Base-by-base conservation (phyloP, 163 green algal species). In the Prototheca stagnorum region DNA sequence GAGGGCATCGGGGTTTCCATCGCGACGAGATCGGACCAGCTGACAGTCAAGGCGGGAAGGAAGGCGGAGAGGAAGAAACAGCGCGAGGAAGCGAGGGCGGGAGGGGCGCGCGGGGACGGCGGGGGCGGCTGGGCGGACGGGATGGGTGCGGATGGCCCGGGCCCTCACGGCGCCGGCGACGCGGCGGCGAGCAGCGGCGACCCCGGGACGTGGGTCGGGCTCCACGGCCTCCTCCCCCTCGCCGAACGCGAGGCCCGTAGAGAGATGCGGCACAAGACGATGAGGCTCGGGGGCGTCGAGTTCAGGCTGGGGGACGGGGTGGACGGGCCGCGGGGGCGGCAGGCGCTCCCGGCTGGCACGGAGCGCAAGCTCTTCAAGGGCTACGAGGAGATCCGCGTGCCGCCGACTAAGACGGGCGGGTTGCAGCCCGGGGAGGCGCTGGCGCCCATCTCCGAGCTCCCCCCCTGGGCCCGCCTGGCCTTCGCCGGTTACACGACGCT, bases 311-410 rank as follows among this genome's bases (percentile, higher is more conserved):
- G 69, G 11, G 61, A 54, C 5, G 78, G 72, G 15, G 53, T 66
- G 5, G 69, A 64, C n/a, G 48, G 53, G 1, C 17, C 52, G 44
- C 34, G 25, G 26, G 43, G 54, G 0, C 49, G 54, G 5, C 53
- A 58, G 0, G 66, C 62, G 3, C 66, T 92, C 45, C 81, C 81
- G 14, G 77, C 76, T 47, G 84, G 84, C 37, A 92, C 82, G 5
- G 68, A 42, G 19, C 67, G 85, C 33, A 87, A 78, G 70, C 58
- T 73, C 16, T 80, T 87, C 55, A 97, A 96, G 69, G 86, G 85
- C 0, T 96, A 93, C 39, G 86, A 96, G 63, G 86, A 96, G 74
- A 81, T 98, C 35, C 78, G 92, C 56, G 79, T 98, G 42, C 89
- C 89, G 2, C 81, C 89, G 0, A 61, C 68, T 9, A 54, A 59